Evolutionary conservation across 257 asterid species (phyloP).

Genomic region (Solanum etuberosum): DNA sequence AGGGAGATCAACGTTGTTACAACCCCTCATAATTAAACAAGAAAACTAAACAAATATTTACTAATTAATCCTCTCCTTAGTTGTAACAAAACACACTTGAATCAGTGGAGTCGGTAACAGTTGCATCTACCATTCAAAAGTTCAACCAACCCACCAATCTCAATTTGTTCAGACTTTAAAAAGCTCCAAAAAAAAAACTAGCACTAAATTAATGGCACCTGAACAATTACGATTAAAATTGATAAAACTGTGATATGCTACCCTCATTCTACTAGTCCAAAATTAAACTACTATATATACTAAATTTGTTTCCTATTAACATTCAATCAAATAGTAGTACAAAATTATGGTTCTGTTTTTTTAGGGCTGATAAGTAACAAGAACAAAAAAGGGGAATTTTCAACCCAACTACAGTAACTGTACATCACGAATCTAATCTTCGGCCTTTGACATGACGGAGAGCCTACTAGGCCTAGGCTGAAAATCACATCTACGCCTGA

Average conservation of each 20-base stretch:
- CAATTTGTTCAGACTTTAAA: neutral
- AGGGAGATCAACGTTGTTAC: neutral
- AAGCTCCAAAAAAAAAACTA: neutral
- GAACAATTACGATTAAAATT: neutral
- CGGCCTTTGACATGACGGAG: conserved; percentile 58
- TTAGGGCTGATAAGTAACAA: neutral
- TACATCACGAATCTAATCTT: conserved; percentile 9
- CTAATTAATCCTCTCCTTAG: neutral
- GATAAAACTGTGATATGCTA: neutral
- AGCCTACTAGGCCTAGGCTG: conserved; percentile 75
- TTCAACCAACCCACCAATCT: neutral
- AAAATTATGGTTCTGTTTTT: neutral
- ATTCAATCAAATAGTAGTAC: neutral
- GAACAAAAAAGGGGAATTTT: neutral
- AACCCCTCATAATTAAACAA: neutral
- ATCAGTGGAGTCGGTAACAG: neutral
- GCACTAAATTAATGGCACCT: neutral
- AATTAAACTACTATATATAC: too few relatives aligned
- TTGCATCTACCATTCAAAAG: neutral
- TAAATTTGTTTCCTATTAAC: neutral
- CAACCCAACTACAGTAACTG: neutral
- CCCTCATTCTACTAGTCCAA: too few relatives aligned
- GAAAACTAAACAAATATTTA: neutral
- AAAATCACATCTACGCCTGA: conserved; percentile 63
- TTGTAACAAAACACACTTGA: neutral